A percentile compares a stretch with the other conserved stretches of the same genome.
Evolutionary conservation across 768 basidiomycete species (phyloP).

Genomic region (Amanita subjunquillea): DNA sequence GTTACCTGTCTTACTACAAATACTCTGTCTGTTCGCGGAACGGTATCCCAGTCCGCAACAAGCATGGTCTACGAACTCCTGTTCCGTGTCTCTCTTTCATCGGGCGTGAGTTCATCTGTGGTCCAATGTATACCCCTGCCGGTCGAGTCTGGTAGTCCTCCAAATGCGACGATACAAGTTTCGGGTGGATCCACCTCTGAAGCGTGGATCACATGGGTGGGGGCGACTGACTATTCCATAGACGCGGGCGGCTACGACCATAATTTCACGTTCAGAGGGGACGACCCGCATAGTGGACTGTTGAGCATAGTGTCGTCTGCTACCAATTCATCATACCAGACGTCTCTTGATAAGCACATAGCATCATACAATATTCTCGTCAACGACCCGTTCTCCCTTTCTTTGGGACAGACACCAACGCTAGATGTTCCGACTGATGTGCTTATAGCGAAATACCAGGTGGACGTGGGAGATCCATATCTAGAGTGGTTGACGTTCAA

Average conservation of each 20-base stretch:
- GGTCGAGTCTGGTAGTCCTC: slow-evolving; percentile 18
- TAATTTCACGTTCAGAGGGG: slow-evolving; percentile 52
- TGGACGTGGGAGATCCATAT: slow-evolving; percentile 49
- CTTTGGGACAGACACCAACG: slow-evolving; percentile 49
- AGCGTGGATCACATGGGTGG: slow-evolving; percentile 63
- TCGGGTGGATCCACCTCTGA: slow-evolving; percentile 29
- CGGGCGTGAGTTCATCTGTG: slow-evolving; percentile 8
- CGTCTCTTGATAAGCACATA: slow-evolving; percentile 37
- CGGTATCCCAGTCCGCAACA: slow-evolving; percentile 25
- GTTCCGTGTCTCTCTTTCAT: slow-evolving; percentile 28
- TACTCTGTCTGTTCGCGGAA: slow-evolving; percentile 46
- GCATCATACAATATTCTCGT: slow-evolving; percentile 36
- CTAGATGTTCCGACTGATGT: slow-evolving; percentile 46
- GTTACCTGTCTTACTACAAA: slow-evolving; percentile 48
- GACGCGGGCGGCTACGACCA: slow-evolving; percentile 46
- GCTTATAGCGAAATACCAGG: slow-evolving; percentile 40
- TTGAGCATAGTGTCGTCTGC: slow-evolving; percentile 22
- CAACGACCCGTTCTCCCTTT: slow-evolving; percentile 39
- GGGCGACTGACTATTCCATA: slow-evolving; percentile 62
- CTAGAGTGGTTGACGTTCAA: slow-evolving; percentile 71
- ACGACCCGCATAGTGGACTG: slow-evolving; percentile 45
- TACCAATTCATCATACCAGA: slow-evolving; percentile 21
- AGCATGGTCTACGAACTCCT: slow-evolving; percentile 71
- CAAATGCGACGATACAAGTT: slow-evolving; percentile 39
- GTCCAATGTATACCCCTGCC: slow-evolving; percentile 23